phyloP scores from a whole-genome alignment of 2,329 filamentous ascomycete species.

The Scedosporium apiospermum region DNA sequence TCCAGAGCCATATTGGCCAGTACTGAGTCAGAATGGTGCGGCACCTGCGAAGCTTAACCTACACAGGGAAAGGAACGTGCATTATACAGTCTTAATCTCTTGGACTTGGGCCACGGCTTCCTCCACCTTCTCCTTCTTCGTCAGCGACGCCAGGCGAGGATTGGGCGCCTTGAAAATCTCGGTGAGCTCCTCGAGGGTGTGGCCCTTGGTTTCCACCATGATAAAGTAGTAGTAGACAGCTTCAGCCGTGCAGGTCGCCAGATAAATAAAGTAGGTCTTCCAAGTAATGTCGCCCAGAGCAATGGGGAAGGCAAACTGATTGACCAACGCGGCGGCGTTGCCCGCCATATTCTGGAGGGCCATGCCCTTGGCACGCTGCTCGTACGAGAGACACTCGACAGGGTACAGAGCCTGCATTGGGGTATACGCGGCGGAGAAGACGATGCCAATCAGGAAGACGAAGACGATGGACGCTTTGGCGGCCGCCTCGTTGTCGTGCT shows the following conservation, averaged over 20 bases:
- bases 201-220: constrained; percentile 36
- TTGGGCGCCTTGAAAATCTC: constrained; percentile 38
- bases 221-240: constrained; percentile 37
- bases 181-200: constrained; percentile 43
- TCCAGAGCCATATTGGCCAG: too few relatives aligned
- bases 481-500: constrained; percentile 23
- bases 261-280: constrained; percentile 34
- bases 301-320: constrained; percentile 33
- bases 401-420: constrained; percentile 30
- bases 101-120: background rate
- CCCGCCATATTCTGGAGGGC: constrained; percentile 32
- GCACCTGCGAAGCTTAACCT: too few relatives aligned
- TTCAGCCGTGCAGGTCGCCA: constrained; percentile 34
- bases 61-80: too few relatives aligned
- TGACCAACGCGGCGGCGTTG: constrained; percentile 24
- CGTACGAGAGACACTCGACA: constrained; percentile 21
- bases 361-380: constrained; percentile 27
- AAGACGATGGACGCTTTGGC: constrained; percentile 38
- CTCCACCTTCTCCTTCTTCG: constrained; percentile 17
- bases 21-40: too few relatives aligned
- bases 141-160: constrained; percentile 34
- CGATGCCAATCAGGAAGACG: constrained; percentile 42
- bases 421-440: constrained; percentile 42
- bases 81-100: background rate
- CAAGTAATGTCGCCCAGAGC: constrained; percentile 32